Conservation (phyloP, 176 grass and related monocot species). For the Carex cristatella region DNA sequence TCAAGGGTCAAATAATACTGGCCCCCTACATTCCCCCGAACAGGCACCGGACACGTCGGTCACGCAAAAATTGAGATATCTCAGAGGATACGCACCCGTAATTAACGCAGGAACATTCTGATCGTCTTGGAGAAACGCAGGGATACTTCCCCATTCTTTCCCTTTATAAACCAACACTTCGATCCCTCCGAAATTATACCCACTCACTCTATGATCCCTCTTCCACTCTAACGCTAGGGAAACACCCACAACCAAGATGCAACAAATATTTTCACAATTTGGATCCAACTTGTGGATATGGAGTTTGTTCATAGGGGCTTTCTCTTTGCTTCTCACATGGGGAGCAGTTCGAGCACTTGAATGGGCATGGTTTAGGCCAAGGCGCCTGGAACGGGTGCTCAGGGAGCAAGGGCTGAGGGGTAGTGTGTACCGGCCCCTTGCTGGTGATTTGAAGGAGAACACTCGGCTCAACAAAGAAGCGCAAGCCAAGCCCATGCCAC, state of each 20-base stretch:
- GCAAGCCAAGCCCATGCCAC: constrained; percentile 37
- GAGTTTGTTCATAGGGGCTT: constrained; percentile 14
- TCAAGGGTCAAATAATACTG: no score
- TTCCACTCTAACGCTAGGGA: neutral
- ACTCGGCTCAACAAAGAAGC: constrained; percentile 41
- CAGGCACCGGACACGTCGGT: no score
- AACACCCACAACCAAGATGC: neutral
- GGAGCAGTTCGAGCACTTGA: constrained; percentile 34
- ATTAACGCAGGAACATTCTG: no score
- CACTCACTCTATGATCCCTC: neutral
- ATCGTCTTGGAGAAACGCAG: no score
- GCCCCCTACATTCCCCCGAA: no score
- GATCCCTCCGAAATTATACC: neutral
- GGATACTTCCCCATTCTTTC: neutral
- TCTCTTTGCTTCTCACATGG: constrained; percentile 25
- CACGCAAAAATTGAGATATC: no score
- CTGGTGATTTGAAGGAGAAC: constrained; percentile 38
- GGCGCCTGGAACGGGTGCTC: constrained; percentile 31
- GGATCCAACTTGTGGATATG: neutral
- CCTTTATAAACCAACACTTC: neutral
- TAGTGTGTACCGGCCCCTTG: constrained; percentile 39
- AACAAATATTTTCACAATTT: constrained; percentile 6
- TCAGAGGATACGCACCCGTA: no score
- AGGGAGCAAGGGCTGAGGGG: constrained; percentile 53
- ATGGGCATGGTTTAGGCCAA: constrained; percentile 56